Percentiles rank a stretch among this genome's conserved stretches.
phyloP scores from a whole-genome alignment of 805 yeast genomes.

The Ogataea wickerhamii region DNA sequence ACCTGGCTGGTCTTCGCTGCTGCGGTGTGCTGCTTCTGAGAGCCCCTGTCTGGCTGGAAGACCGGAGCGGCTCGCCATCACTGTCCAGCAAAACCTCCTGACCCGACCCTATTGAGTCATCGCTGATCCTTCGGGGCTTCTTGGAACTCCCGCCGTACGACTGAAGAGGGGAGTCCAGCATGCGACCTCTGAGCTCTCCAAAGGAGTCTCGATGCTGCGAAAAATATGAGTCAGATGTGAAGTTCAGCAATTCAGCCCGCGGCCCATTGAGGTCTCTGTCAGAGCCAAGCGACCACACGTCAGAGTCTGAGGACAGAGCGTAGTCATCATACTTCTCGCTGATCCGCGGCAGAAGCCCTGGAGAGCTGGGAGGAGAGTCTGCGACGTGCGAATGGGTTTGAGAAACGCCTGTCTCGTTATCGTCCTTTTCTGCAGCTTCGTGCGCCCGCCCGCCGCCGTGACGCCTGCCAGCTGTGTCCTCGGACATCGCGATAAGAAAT shows the following conservation, averaged over 20 bases:
- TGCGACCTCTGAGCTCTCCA: conserved; percentile 23
- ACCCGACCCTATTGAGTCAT: conserved; percentile 21
- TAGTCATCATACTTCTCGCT: conserved; percentile 30
- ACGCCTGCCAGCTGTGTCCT: too few species aligned
- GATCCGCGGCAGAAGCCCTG: conserved; percentile 24
- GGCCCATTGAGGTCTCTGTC: conserved; percentile 11
- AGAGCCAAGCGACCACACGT: conserved; percentile 28
- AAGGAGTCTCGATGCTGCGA: conserved; percentile 30
- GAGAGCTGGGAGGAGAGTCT: conserved; percentile 30
- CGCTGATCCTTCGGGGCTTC: conserved; percentile 25
- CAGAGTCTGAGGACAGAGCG: conserved; percentile 31
- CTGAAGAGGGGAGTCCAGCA: conserved; percentile 12
- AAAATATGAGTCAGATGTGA: conserved; percentile 34
- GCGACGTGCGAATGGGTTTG: background rate
- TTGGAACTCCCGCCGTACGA: conserved; percentile 3
- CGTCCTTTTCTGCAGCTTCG: background rate
- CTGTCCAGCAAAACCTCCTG: conserved; percentile 19
- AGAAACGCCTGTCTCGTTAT: background rate
- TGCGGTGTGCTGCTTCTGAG: conserved; percentile 17
- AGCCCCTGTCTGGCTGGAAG: conserved; percentile 17
- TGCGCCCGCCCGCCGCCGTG: too few species aligned
- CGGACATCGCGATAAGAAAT: too few species aligned
- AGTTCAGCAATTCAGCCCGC: conserved; percentile 16
- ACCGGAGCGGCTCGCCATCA: conserved; percentile 20
- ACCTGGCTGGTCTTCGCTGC: conserved; percentile 15